Base-by-base conservation (phyloP, 768 basidiomycete genomes). In the Termitomyces sp. region DNA sequence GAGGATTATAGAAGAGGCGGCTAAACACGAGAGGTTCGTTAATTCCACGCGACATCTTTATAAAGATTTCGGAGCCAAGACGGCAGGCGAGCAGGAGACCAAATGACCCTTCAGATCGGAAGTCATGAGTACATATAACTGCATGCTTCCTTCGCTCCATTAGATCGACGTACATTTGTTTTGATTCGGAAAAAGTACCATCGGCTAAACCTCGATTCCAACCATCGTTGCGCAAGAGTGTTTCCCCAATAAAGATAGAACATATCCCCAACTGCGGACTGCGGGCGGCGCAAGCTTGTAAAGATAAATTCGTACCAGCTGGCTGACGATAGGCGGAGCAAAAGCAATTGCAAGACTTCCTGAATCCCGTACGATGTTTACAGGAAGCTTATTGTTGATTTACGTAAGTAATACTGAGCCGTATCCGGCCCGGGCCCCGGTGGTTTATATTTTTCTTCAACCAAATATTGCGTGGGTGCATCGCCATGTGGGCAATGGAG, bases 61-160 rank as follows among this genome's bases (percentile, higher is more conserved):
- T 24, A 49, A 12, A 20, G n/a, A 62, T 16, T 24, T 33, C 48
- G 54, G 50, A 42, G 43, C 46, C n/a, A n/a, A 36, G 40, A 42
- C 40, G 18, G 40, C 38, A 24, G 32, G 20, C 35, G 52, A 9
- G 7, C 51, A 14, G 40, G 45, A 30, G 42, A 13, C 38, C 26
- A 9, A 49, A 49, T 48, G 48, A 9, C 13, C n/a, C 38, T 26
- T 33, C 26, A 24, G 9, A 40, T 46, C 30, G 10, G 26, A 28
- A 12, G 38, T 26, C 35, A 44, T 9, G 33, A 24, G 47, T 49
- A 50, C 53, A 43, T 38, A 7, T 18, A 8, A 13, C 26, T 24
- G 8, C 14, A 35, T 32, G 33, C 53, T 58, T 43, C 50, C 28
- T 36, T 28, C 22, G 36, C 54, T 44, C 58, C 60, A 58, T 61